A percentile compares a stretch with the other conserved stretches of the same genome.
Evolutionary conservation across 179 eudicot species (phyloP).

Genomic region (Patellifolia procumbens): DNA sequence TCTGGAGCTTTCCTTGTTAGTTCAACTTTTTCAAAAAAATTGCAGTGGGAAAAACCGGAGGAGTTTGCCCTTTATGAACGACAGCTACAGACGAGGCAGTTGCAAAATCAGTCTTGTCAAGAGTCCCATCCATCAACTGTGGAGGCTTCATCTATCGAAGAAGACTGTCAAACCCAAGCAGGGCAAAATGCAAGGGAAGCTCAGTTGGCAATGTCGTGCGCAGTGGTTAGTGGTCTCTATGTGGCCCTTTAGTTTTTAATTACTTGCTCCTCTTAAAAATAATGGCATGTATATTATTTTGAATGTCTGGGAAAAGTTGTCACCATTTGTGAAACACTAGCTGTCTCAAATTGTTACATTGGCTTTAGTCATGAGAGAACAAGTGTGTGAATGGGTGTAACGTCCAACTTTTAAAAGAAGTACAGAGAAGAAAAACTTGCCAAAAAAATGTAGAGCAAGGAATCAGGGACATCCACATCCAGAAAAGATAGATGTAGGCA

Average conservation of each 20-base stretch:
- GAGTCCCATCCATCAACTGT: constrained; percentile 13
- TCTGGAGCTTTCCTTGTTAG: neutral
- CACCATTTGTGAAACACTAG: neutral
- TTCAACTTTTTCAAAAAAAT: constrained; percentile 12
- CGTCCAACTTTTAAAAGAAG: no score
- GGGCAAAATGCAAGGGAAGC: constrained; percentile 24
- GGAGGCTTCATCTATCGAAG: constrained; percentile 28
- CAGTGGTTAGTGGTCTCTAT: constrained; percentile 34
- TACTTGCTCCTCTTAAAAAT: neutral
- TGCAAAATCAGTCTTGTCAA: constrained; percentile 17
- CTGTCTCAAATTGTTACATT: no score
- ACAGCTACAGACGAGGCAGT: constrained; percentile 19
- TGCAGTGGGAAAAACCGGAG: constrained; percentile 53
- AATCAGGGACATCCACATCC: no score
- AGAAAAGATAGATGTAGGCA: no score
- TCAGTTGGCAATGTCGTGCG: constrained; percentile 31
- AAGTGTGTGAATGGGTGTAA: no score
- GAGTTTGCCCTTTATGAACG: constrained; percentile 39
- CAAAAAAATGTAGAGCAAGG: no score
- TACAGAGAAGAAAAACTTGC: no score
- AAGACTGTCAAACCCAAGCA: constrained; percentile 22
- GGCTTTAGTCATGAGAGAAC: no score
- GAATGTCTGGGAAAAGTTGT: neutral
- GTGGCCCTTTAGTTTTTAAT: neutral
- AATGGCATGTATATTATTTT: neutral